Conservation (phyloP, 2,329 filamentous ascomycete genomes). For the Simplicillium sp. region DNA sequence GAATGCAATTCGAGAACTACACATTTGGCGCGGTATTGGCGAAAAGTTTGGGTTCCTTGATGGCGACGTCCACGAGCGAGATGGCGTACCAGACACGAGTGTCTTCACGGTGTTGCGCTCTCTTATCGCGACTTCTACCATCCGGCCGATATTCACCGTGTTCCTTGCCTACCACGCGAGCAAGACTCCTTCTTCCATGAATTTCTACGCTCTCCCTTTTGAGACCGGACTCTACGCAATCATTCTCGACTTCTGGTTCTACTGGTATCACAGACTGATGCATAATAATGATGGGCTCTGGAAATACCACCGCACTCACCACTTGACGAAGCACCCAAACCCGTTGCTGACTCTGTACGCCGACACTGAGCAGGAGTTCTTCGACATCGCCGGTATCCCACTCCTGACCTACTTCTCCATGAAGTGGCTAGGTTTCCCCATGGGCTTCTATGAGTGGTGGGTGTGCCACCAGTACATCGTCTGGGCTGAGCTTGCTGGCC, state of each 20-base stretch:
- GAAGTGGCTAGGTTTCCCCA: slow-evolving; percentile 22
- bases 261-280: slow-evolving; percentile 30
- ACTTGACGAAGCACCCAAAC: slow-evolving; percentile 28
- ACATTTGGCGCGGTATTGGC: slow-evolving; percentile 23
- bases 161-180: slow-evolving; percentile 20
- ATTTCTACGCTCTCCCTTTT: slow-evolving; percentile 22
- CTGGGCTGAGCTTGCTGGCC: slow-evolving; percentile 22
- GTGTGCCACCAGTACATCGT: slow-evolving; percentile 27
- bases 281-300: slow-evolving; percentile 27
- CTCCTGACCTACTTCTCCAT: slow-evolving; percentile 15
- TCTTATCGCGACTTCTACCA: slow-evolving; percentile 19
- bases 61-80: slow-evolving; percentile 28
- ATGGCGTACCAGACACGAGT: slow-evolving; percentile 27
- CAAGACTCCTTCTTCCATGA: slow-evolving; percentile 14
- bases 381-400: slow-evolving; percentile 18
- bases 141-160: slow-evolving; percentile 20
- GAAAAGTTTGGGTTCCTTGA: slow-evolving; percentile 28
- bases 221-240: slow-evolving; percentile 27
- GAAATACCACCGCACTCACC: slow-evolving; percentile 31
- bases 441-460: slow-evolving; percentile 33
- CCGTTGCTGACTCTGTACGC: slow-evolving; percentile 21
- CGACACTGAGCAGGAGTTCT: slow-evolving; percentile 18
- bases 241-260: slow-evolving; percentile 27
- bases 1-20: slow-evolving; percentile 25
- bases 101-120: slow-evolving; percentile 20